Conservation (phyloP, 768 basidiomycete genomes). For the Lepiota subincarnata region DNA sequence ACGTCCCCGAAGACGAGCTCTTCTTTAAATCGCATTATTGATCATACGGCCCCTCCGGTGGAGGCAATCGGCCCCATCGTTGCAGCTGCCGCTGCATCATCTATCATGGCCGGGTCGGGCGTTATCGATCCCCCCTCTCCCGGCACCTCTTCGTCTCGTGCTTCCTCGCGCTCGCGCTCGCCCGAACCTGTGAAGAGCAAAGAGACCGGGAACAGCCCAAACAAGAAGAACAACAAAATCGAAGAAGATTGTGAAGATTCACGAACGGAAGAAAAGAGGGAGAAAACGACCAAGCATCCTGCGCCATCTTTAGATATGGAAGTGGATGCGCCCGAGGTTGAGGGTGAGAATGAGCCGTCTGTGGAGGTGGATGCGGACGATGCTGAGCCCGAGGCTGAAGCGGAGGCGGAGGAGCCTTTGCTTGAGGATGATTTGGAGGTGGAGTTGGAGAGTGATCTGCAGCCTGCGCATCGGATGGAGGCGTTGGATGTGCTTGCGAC, state of each 20-base stretch:
- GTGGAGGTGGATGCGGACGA: constrained; percentile 19
- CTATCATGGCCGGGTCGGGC: constrained; percentile 44
- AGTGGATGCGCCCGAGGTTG: constrained; percentile 22
- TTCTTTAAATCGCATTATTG: constrained; percentile 24
- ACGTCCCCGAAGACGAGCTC: constrained; percentile 19
- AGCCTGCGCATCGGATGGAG: constrained; percentile 79
- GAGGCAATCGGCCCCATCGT: constrained; percentile 26
- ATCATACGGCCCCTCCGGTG: constrained; percentile 25
- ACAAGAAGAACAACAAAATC: constrained; percentile 9
- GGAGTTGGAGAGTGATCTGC: constrained; percentile 49
- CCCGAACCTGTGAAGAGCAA: constrained; percentile 22
- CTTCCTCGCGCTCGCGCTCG: constrained; percentile 39
- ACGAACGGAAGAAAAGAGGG: constrained; percentile 9
- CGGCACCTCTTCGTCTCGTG: constrained; percentile 24
- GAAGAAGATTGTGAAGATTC: constrained; percentile 22
- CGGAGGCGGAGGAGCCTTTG: constrained; percentile 21
- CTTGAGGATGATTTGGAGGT: constrained; percentile 29
- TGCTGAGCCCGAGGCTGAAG: constrained; percentile 25
- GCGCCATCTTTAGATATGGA: constrained; percentile 21
- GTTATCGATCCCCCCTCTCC: constrained; percentile 36
- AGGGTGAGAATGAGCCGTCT: constrained; percentile 18
- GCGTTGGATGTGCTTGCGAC: constrained; percentile 83
- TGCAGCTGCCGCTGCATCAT: constrained; percentile 39
- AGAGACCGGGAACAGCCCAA: neutral
- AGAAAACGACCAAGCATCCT: constrained; percentile 1